Conservation (phyloP, 192 early-diverging fungal species). For the Backusella australiensis region DNA sequence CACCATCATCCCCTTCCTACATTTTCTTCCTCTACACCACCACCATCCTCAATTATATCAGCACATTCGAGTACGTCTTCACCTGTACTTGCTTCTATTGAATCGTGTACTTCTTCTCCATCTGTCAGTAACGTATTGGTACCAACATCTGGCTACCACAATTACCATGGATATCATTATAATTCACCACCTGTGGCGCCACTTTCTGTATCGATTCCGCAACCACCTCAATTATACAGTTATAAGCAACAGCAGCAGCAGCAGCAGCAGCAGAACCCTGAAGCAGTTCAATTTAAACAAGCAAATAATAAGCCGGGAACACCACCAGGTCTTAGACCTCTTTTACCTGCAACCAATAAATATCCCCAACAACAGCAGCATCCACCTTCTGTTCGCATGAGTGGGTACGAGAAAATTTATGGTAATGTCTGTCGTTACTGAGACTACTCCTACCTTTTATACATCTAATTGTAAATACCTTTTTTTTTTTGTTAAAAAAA, state of each 20-base stretch:
- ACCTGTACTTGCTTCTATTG: background rate
- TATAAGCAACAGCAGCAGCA: background rate
- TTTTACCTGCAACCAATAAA: constrained; percentile 8
- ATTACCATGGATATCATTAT: background rate
- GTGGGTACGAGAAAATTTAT: constrained; percentile 22
- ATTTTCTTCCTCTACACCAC: background rate
- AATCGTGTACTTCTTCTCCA: background rate
- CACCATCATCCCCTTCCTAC: background rate
- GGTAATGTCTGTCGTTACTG: constrained; percentile 28
- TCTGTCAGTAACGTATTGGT: background rate
- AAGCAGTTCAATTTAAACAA: background rate
- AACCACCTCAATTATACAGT: constrained; percentile 12
- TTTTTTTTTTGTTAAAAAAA: background rate
- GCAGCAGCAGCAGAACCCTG: background rate
- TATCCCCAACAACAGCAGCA: background rate
- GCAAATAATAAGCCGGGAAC: background rate
- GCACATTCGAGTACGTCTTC: background rate
- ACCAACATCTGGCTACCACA: background rate
- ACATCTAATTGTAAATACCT: background rate
- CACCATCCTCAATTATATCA: background rate
- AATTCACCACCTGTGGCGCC: background rate
- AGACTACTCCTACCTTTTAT: background rate
- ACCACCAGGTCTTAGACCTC: constrained; percentile 3
- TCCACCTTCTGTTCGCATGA: constrained; percentile 20
- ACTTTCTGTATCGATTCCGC: constrained; percentile 1